A percentile compares a stretch with the other conserved stretches of the same genome.
phyloP scores from a whole-genome alignment of 805 yeast genomes.

The Priceomyces fermenticarens region DNA sequence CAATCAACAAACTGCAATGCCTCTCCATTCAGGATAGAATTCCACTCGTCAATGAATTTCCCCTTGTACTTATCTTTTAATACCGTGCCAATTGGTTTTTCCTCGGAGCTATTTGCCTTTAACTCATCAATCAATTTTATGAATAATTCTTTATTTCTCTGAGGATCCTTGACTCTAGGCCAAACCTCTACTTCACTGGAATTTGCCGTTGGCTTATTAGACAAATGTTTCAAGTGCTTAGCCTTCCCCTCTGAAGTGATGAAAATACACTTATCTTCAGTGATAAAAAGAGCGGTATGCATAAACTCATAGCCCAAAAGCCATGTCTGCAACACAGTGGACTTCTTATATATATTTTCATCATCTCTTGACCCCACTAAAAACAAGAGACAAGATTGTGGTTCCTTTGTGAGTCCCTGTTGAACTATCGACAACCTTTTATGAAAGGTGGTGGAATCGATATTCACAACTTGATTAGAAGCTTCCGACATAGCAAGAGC shows the following conservation, averaged over 20 bases:
- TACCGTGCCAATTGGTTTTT: slow-evolving; percentile 57
- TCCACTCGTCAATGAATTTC: slow-evolving; percentile 83
- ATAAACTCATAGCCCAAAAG: slow-evolving; percentile 92
- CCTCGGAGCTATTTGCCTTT: slow-evolving; percentile 33
- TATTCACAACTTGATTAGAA: slow-evolving; percentile 41
- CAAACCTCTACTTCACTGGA: slow-evolving; percentile 52
- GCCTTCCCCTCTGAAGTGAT: slow-evolving; percentile 85
- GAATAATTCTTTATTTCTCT: slow-evolving; percentile 67
- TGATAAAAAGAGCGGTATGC: slow-evolving; percentile 74
- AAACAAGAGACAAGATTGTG: slow-evolving; percentile 41
- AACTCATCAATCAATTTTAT: slow-evolving; percentile 51
- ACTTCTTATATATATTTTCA: slow-evolving; percentile 85
- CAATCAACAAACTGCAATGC: slow-evolving; percentile 43
- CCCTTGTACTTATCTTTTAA: slow-evolving; percentile 79
- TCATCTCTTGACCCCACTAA: slow-evolving; percentile 85
- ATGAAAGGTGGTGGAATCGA: slow-evolving; percentile 52
- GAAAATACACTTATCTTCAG: slow-evolving; percentile 56
- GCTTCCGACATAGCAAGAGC: too few species aligned
- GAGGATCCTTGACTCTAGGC: slow-evolving; percentile 78
- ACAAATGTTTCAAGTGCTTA: slow-evolving; percentile 65
- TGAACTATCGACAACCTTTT: slow-evolving; percentile 47
- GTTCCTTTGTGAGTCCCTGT: slow-evolving; percentile 22
- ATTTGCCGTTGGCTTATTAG: slow-evolving; percentile 35
- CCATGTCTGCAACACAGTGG: slow-evolving; percentile 88
- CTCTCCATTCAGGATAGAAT: slow-evolving; percentile 34